Conservation (phyloP, 2,329 filamentous ascomycete species). For the Xylaria digitata region DNA sequence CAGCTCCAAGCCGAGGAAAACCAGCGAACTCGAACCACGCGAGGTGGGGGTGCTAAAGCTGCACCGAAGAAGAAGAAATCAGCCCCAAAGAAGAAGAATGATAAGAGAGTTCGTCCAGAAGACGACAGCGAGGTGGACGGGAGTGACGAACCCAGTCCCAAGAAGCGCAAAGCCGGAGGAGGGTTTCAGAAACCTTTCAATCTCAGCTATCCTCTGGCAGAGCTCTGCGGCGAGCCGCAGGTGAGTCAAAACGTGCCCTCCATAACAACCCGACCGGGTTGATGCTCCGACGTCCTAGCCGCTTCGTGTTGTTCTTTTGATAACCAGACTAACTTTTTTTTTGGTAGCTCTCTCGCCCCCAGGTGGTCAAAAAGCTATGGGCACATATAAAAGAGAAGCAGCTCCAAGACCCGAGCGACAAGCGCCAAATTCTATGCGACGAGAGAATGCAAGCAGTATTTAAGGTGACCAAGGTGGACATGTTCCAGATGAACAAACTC, state of each 20-base stretch:
- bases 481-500: constrained; percentile 99
- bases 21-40: constrained; percentile 76
- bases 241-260: constrained; percentile 56
- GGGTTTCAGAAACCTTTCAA: constrained; percentile 92
- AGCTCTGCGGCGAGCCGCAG: constrained; percentile 75
- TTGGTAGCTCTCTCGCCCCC: constrained; percentile 87
- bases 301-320: constrained; percentile 13
- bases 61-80: constrained; percentile 69
- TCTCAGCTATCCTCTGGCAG: constrained; percentile 75
- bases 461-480: constrained; percentile 89
- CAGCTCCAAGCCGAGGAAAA: constrained; percentile 95
- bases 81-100: constrained; percentile 76
- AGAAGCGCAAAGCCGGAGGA: constrained; percentile 85
- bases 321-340: constrained; percentile 11
- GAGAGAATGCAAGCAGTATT: constrained; percentile 92
- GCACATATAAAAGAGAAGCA: constrained; percentile 89
- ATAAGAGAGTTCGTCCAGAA: constrained; percentile 78
- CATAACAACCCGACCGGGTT: not conserved
- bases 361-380: constrained; percentile 97
- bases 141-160: constrained; percentile 66
- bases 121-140: constrained; percentile 83
- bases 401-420: constrained; percentile 90
- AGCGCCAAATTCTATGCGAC: constrained; percentile 93
- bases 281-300: not conserved
- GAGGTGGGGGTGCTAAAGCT: constrained; percentile 73